A percentile compares a stretch with the other conserved stretches of the same genome.
Conservation (phyloP, 148 eudicot species). For the Vaccinium macrocarpon region DNA sequence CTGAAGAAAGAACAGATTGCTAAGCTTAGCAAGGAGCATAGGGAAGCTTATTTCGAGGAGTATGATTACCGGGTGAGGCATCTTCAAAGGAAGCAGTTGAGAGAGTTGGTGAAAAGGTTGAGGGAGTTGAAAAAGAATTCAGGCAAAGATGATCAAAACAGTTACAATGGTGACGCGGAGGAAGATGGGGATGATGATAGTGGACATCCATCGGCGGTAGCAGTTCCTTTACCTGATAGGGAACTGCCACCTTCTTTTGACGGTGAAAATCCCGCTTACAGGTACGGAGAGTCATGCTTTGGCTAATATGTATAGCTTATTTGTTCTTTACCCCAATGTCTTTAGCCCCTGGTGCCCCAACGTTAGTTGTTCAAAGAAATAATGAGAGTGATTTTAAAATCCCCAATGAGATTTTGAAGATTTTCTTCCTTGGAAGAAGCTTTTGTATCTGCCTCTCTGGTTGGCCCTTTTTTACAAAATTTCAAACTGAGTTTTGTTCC, state of each 20-base stretch:
- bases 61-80: conserved; percentile 31
- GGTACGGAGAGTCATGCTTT: not conserved
- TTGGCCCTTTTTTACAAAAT: not conserved
- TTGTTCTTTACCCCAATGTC: not conserved
- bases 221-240: conserved; percentile 22
- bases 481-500: not conserved
- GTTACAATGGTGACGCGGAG: not conserved
- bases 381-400: not conserved
- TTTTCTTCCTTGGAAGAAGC: not conserved
- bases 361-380: not conserved
- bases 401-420: not conserved
- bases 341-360: not conserved
- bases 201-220: conserved; percentile 15
- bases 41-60: conserved; percentile 28
- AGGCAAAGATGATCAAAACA: conserved; percentile 4
- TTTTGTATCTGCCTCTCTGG: not conserved
- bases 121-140: conserved; percentile 12
- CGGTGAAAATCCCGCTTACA: conserved; percentile 16
- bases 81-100: conserved; percentile 26
- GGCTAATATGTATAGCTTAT: not conserved
- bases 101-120: conserved; percentile 14
- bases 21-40: conserved; percentile 25
- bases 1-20: conserved; percentile 23
- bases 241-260: conserved; percentile 23
- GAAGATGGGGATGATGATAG: conserved; percentile 5